Base-by-base conservation (phyloP, 148 eudicot species). In the Vaccinium macrocarpon region DNA sequence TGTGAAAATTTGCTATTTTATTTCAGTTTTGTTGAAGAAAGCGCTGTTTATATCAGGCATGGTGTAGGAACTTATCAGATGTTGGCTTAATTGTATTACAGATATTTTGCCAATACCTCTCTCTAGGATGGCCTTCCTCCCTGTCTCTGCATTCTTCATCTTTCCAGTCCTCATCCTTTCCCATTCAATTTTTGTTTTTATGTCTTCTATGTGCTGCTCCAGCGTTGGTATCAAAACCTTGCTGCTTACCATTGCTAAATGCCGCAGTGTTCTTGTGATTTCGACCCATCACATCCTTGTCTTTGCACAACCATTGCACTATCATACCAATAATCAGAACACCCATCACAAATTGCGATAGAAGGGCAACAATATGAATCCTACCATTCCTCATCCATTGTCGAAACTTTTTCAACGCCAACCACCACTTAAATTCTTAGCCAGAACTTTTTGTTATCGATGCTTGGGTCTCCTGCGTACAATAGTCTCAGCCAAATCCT, bases 401-500 rank as follows among this genome's bases (percentile, higher is more conserved):
- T 38, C 49, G 8, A 21, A 74, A 52, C 78, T 42, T 42, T 74
- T 38, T 14, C 76, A 38, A 19, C 15, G 18, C 38, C 50, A 72
- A 74, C 78, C 78, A 74, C 13, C 78, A 46, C 78, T 46, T 25
- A 19, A 74, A 42, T 42, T 19, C 78, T 38, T 74, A 38, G 52
- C 23, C 78, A 42, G 7, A 74, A 42, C 50, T 74, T 14, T 2
- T 42, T 42, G 52, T 42, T 42, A 23, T 19, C 25, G 15, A 74
- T 74, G 2, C 14, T 42, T 19, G 25, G 25, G 52, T 9, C 25
- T 18, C 78, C 49, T 42, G 25, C 52, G 13, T 19, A 8, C 78
- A 46, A 42, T 12, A 1, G 2, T 7, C 10, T 72, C 73, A 16
- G 51, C 25, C 51, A 19, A 3, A 74, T 19, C 23, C n/a, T 42